These are phyloP conservation scores for Fraxinus floribunda DNA, from an alignment of 305 asterid genomes.

Conservation along the genomic window DNA sequence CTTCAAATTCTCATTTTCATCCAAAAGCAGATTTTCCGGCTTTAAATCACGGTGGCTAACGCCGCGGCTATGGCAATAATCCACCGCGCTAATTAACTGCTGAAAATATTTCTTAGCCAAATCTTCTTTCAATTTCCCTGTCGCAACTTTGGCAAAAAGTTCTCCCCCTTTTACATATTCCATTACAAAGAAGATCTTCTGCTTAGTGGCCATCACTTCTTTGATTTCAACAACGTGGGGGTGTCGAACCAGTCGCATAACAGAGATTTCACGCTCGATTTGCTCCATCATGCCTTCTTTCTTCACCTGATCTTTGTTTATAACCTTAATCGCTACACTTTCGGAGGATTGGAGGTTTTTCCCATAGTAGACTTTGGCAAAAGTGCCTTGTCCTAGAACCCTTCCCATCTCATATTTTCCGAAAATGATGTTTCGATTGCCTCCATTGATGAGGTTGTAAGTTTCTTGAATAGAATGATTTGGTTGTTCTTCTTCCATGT, in stretches of 20 bases:
- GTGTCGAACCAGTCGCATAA: constrained; percentile 65
- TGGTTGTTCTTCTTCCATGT: constrained; percentile 28
- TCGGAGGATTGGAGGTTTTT: constrained; percentile 49
- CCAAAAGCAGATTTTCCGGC: constrained; percentile 74
- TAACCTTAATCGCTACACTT: constrained; percentile 65
- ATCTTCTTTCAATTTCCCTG: constrained; percentile 54
- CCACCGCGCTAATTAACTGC: constrained; percentile 73
- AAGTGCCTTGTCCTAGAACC: constrained; percentile 68
- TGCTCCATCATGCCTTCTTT: constrained; percentile 62
- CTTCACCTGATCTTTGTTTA: constrained; percentile 56
- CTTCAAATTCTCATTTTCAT: constrained; percentile 62
- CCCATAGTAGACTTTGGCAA: constrained; percentile 68
- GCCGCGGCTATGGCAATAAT: constrained; percentile 85
- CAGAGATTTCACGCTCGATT: constrained; percentile 62
- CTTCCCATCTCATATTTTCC: constrained; percentile 72
- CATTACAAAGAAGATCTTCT: constrained; percentile 62
- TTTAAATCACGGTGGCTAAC: constrained; percentile 71
- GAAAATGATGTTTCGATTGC: constrained; percentile 35
- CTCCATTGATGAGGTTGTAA: constrained; percentile 14
- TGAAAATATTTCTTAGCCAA: constrained; percentile 62
- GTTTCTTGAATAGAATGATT: not conserved
- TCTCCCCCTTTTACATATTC: constrained; percentile 73
- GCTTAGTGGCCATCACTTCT: constrained; percentile 75
- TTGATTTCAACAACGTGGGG: constrained; percentile 70
- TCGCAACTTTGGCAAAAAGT: constrained; percentile 61